Evolutionary conservation across 2,329 filamentous ascomycete species (phyloP), one percentile per base, ranked within the genome.

Genomic region (Aureobasidium melanogenum): DNA sequence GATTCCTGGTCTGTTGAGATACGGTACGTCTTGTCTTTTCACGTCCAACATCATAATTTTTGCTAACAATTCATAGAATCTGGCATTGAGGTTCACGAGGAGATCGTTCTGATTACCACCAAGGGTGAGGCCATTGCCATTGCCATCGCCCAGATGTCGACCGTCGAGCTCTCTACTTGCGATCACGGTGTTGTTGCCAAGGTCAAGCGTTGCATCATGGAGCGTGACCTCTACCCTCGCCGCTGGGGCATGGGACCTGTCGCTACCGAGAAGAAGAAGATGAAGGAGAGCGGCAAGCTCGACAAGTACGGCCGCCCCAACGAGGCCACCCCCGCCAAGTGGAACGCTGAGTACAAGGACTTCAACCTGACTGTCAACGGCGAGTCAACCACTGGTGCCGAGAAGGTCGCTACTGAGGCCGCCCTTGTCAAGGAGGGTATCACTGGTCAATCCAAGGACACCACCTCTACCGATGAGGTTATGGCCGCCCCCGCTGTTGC

Each of bases 141-240:
- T 64, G 94, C 89, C 70, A 96, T 97, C 70, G 91, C 94, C 19
- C 90, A 96, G 76, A 99, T 99, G 94, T 96, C 91, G 41, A 96
- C 92, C 2, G 91, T 97, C 63, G 94, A 97, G 79, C 89, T 99
- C 77, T 91, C 91, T 32, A 93, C 91, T 36, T 97, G 94, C 77
- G 92, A 97, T 73, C 94, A 99, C 77, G 94, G 94, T 69, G 91
- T 97, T 63, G 93, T 97, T 63, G 94, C 94, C 69, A 97, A 97
- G 83, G 91, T 99, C 74, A 99, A 99, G 87, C 88, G 94, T 70
- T 96, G 92, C 77, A 99, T 99, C 77, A 99, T 99, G 94, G 94
- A 99, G 83, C 89, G 94, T 70, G 94, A 97, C 74, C 83, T 97
- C 63, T 99, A 99, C 83, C 94, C 94, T 66, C 85, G 91, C 75